Evolutionary conservation across 2,329 filamentous ascomycete genomes (phyloP).

Genomic region (Botrytis aclada): DNA sequence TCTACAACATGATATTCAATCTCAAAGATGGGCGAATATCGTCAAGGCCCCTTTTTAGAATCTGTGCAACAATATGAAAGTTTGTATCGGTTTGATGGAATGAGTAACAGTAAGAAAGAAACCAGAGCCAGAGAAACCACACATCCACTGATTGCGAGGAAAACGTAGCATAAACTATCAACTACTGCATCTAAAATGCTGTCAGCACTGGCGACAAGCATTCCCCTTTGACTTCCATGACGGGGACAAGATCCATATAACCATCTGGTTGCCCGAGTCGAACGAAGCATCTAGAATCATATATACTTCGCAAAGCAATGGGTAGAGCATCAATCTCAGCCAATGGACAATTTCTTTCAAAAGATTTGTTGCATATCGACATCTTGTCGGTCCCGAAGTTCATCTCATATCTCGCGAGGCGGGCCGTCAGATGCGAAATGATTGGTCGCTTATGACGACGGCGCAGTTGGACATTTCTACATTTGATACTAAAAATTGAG

Average conservation of each 20-base stretch:
- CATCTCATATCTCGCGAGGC: neutral
- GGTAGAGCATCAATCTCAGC: neutral
- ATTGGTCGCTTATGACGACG: slow-evolving; percentile 1
- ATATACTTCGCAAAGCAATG: neutral
- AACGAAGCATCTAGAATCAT: neutral
- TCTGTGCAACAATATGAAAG: neutral
- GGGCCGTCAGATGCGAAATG: neutral
- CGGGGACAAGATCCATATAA: no score
- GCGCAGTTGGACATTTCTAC: neutral
- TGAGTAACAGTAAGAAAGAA: no score
- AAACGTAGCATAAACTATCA: neutral
- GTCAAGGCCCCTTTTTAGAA: neutral
- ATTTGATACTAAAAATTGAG: neutral
- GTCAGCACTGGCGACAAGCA: neutral
- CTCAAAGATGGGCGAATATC: neutral
- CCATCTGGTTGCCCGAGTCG: neutral
- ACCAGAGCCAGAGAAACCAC: neutral
- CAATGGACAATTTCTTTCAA: neutral
- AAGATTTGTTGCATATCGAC: slow-evolving; percentile 12
- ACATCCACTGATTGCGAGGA: neutral
- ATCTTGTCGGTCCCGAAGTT: slow-evolving; percentile 8
- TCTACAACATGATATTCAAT: neutral
- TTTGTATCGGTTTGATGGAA: neutral
- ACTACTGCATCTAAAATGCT: neutral
- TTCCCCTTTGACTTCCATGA: neutral